These are phyloP conservation scores for Rhodamnia rubescens DNA, from an alignment of 345 rosid genomes.

Conservation along the genomic window DNA sequence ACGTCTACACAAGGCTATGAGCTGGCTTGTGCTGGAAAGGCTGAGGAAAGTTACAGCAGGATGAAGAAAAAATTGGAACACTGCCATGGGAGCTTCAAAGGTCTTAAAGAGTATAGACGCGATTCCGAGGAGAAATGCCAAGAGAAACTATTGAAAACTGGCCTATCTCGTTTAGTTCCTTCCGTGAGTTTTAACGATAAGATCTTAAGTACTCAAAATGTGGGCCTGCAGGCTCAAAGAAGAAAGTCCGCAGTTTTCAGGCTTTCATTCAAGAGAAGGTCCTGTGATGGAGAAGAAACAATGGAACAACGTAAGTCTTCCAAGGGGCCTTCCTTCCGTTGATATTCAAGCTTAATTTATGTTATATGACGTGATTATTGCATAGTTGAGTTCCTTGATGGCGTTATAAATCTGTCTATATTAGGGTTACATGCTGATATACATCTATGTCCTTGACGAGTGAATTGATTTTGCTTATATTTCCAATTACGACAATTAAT, in stretches of 20 bases:
- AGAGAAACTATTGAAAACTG: conserved; percentile 10
- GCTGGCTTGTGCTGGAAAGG: conserved; percentile 18
- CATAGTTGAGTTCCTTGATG: not conserved
- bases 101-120: conserved; percentile 16
- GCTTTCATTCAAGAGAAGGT: conserved; percentile 59
- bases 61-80: conserved; percentile 22
- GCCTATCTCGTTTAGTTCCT: conserved; percentile 25
- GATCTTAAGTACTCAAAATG: conserved; percentile 1
- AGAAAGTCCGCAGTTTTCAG: conserved; percentile 38
- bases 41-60: conserved; percentile 18
- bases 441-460: not conserved
- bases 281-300: conserved; percentile 54
- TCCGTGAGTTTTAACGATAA: conserved; percentile 36
- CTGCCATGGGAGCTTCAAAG: conserved; percentile 29
- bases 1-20: conserved; percentile 14
- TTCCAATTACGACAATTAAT: not conserved
- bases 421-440: not conserved
- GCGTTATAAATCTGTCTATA: not conserved
- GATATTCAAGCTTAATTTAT: not conserved
- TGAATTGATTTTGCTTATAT: not conserved
- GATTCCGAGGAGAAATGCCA: conserved; percentile 17
- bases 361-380: not conserved
- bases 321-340: not conserved
- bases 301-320: conserved; percentile 31
- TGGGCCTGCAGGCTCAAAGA: conserved; percentile 17